Conservation (phyloP, 164 flowering plant species). For the Magnolia sinica region DNA sequence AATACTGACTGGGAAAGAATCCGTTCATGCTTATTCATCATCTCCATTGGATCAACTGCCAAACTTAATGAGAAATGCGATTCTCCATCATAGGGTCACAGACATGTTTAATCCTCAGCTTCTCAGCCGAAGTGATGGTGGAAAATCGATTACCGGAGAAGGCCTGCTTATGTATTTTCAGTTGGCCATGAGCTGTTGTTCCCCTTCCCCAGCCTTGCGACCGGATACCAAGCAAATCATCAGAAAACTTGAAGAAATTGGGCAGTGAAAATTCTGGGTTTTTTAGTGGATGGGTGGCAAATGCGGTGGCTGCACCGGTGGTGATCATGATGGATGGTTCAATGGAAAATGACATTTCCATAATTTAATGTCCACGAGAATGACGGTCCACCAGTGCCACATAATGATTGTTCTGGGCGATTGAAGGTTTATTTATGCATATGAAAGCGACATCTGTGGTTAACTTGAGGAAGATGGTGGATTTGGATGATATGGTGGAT, state of each 20-base stretch:
- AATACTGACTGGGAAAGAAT: conserved; percentile 67
- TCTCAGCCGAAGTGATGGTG: conserved; percentile 27
- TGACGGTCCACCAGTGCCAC: background rate
- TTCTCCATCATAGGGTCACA: conserved; percentile 48
- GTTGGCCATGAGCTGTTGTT: conserved; percentile 91
- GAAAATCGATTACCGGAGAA: conserved; percentile 44
- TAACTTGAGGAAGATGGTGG: background rate
- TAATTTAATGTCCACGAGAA: background rate
- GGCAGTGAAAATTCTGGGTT: conserved; percentile 18
- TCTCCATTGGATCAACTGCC: conserved; percentile 59
- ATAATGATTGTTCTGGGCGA: background rate
- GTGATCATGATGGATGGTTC: background rate
- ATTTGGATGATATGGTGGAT: background rate
- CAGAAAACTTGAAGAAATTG: conserved; percentile 72
- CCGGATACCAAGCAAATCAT: conserved; percentile 65
- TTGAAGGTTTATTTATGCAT: background rate
- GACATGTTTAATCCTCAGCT: conserved; percentile 64
- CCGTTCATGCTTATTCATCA: conserved; percentile 45
- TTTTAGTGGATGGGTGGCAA: background rate
- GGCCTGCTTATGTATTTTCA: conserved; percentile 60
- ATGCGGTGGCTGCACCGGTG: background rate
- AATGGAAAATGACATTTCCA: conserved; percentile 2
- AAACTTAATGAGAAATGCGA: conserved; percentile 51
- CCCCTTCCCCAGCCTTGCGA: conserved; percentile 77
- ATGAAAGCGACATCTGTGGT: background rate